phyloP scores from a whole-genome alignment of 306 rosid genomes.

The Albizia julibrissin region DNA sequence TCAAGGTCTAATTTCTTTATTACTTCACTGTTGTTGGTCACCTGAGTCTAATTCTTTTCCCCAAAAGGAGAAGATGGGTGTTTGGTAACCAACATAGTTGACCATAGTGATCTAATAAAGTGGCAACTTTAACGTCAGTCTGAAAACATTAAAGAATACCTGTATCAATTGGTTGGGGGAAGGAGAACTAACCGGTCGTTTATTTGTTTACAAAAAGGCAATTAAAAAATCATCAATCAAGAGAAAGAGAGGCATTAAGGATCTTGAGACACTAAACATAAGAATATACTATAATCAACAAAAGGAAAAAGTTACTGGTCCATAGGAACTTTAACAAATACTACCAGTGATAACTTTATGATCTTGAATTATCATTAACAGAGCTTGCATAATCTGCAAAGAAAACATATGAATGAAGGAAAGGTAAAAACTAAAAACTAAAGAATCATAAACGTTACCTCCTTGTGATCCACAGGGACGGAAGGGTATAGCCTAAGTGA shows the following conservation, averaged over 20 bases:
- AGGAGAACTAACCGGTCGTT: neutral
- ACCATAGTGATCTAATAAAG: neutral
- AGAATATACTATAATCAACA: neutral
- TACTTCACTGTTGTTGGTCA: constrained; percentile 1
- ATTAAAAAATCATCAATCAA: neutral
- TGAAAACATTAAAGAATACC: neutral
- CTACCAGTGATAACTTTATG: neutral
- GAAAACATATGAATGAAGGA: neutral
- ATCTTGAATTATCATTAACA: neutral
- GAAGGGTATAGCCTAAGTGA: constrained; percentile 90
- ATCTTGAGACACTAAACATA: neutral
- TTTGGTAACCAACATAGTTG: constrained; percentile 16
- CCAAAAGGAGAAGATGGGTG: too few species aligned
- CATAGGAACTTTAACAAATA: neutral
- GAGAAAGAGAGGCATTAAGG: neutral
- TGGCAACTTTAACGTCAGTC: neutral
- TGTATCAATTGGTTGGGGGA: neutral
- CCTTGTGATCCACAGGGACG: constrained; percentile 91
- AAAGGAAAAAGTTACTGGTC: neutral
- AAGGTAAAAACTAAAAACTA: too few species aligned
- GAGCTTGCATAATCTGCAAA: too few species aligned
- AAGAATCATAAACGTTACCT: constrained; percentile 75
- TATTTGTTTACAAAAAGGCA: neutral
- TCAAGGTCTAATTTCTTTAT: neutral
- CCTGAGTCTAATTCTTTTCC: neutral